Evolutionary conservation across 2,329 filamentous ascomycete genomes (phyloP).

Genomic region (Botryotinia globosa): DNA sequence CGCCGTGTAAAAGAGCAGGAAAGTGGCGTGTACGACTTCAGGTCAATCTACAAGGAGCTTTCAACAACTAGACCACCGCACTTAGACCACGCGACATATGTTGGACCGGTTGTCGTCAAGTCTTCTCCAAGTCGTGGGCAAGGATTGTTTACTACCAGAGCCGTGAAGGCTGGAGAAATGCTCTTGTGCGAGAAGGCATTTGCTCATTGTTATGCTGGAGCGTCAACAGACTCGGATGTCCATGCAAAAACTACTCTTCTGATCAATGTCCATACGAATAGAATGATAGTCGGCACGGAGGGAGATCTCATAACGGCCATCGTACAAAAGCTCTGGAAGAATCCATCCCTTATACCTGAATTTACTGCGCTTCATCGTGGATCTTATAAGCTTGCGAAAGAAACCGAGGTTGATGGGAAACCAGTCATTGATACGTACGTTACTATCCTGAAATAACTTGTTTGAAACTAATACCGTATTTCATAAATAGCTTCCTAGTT

Average conservation of each 20-base stretch:
- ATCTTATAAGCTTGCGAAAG: slow-evolving; percentile 14
- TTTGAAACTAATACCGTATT: neutral
- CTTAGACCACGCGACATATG: slow-evolving; percentile 26
- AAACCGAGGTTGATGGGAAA: slow-evolving; percentile 15
- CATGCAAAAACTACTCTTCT: slow-evolving; percentile 6
- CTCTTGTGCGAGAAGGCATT: slow-evolving; percentile 29
- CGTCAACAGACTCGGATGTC: neutral
- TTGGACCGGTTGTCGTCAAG: slow-evolving; percentile 19
- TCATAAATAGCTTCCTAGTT: slow-evolving; percentile 19
- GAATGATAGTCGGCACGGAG: slow-evolving; percentile 19
- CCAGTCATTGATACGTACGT: slow-evolving; percentile 25
- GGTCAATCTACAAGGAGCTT: slow-evolving; percentile 22
- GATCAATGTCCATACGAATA: slow-evolving; percentile 15
- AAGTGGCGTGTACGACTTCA: slow-evolving; percentile 25
- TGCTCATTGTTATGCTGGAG: slow-evolving; percentile 21
- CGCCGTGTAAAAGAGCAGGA: slow-evolving; percentile 24
- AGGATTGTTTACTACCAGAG: slow-evolving; percentile 24
- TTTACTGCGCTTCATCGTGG: slow-evolving; percentile 22
- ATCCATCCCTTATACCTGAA: slow-evolving; percentile 20
- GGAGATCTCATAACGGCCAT: slow-evolving; percentile 18
- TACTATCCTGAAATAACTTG: neutral
- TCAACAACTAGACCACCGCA: slow-evolving; percentile 17
- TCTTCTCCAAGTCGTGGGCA: slow-evolving; percentile 11
- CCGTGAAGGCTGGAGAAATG: slow-evolving; percentile 24
- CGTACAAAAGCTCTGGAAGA: slow-evolving; percentile 22